Evolutionary conservation across 2,329 filamentous ascomycete genomes (phyloP), one percentile per base, ranked within the genome.

Genomic region (Calonectria montana): DNA sequence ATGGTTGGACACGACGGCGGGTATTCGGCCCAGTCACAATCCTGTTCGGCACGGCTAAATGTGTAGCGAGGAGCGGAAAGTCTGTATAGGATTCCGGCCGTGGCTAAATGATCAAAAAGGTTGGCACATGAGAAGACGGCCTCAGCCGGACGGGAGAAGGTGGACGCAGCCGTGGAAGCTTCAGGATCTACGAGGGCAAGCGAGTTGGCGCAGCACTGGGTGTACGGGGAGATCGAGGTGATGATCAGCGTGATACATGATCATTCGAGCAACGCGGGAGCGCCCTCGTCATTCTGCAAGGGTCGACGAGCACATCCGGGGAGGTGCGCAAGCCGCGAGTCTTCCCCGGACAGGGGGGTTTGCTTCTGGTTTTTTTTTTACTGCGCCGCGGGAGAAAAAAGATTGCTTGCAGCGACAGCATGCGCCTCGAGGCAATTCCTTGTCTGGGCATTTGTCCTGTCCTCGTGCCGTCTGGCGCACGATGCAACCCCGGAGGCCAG

Each of bases 391-490:
- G 69, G 65, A 73, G 64, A 77, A 69, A 43, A 68, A 61, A 66
- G 68, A 76, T 77, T 74, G 71, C 77, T 72, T 74, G 77, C 77
- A 78, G 77, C 77, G 77, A 77, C 68, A 78, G 70, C 67, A 66
- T 75, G 75, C 77, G 77, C 75, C 39, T 77, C 70, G 63, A 73
- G 65, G 35, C 69, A 27, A 55, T 69, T 65, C 48, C 69, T 55
- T 72, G 50, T 59, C 50, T 48, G 63, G 55, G 35, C 74, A 72
- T 48, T 61, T 73, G 23, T 66, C 45, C 57, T 76, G 77, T 66
- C 76, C 77, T 73, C 77, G 75, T 78, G 77, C 75, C 71, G 71
- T 39, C 65, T 67, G 50, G 59, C 47, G 67, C 47, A 63, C 43
- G 39, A 79, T 78, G 74, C 71, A 65, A 77, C 77, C 61, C 27